Evolutionary conservation across 139 green algal species (phyloP).

Genomic region (Parachlorella kessleri): DNA sequence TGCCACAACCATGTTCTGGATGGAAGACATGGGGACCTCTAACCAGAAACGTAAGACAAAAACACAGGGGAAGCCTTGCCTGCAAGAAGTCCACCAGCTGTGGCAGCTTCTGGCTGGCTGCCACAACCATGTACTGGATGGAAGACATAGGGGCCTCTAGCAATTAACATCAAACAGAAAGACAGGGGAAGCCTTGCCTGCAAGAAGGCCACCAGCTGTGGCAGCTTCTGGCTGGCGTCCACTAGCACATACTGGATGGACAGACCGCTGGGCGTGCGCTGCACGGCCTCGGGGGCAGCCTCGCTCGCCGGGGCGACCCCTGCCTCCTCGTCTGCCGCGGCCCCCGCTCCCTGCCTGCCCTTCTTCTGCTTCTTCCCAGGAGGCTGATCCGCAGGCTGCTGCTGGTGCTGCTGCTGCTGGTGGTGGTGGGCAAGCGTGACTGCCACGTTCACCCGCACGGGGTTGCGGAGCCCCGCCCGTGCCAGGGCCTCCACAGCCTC

Average conservation of each 20-base stretch:
- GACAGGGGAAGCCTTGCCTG: constrained; percentile 24
- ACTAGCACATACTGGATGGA: constrained; percentile 66
- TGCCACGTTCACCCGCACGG: constrained; percentile 40
- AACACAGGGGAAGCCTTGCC: no score
- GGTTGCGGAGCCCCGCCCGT: constrained; percentile 93
- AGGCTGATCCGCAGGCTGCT: no score
- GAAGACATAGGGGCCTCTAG: no score
- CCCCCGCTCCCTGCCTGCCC: no score
- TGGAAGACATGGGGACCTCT: no score
- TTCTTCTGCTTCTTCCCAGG: no score
- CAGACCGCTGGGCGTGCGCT: constrained; percentile 76
- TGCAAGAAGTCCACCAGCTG: constrained; percentile 66
- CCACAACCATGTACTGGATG: constrained; percentile 65
- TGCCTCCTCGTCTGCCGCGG: background rate
- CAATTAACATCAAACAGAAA: no score
- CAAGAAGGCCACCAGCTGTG: constrained; percentile 65
- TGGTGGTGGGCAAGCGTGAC: background rate
- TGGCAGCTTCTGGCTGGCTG: constrained; percentile 70
- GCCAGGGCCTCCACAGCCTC: constrained; percentile 84
- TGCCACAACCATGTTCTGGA: constrained; percentile 62
- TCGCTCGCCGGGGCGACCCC: background rate
- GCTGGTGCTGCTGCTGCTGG: background rate
- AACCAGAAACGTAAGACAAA: no score
- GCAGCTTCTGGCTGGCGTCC: constrained; percentile 73
- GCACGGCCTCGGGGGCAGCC: constrained; percentile 9